A percentile compares a stretch with the other conserved stretches of the same genome.
Evolutionary conservation across 1,139 yeast genomes (phyloP).

Genomic region (Pichia sp.): DNA sequence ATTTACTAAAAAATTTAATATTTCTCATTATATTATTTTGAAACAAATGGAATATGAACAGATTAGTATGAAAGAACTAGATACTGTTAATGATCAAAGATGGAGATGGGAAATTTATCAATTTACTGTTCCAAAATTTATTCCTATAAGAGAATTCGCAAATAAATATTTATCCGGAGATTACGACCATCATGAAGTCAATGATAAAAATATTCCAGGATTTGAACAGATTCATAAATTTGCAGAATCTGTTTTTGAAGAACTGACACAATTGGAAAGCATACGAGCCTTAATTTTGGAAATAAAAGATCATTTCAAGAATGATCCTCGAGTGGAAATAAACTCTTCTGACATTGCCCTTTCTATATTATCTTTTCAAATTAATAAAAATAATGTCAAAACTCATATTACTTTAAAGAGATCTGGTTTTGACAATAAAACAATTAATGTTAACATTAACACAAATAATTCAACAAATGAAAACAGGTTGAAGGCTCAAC

Average conservation of each 20-base stretch:
- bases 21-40: conserved; percentile 39
- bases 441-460: not conserved
- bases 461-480: not conserved
- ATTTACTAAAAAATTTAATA: conserved; percentile 25
- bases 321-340: not conserved
- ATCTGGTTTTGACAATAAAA: too few relatives aligned
- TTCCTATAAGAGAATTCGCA: conserved; percentile 26
- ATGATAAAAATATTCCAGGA: not conserved
- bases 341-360: not conserved
- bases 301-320: not conserved
- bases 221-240: conserved; percentile 19
- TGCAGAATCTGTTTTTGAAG: conserved; percentile 21
- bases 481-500: not conserved
- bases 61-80: conserved; percentile 16
- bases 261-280: conserved; percentile 20
- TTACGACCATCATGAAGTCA: too few relatives aligned
- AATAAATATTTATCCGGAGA: conserved; percentile 5
- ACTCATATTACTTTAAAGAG: too few relatives aligned
- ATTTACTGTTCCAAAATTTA: conserved; percentile 38
- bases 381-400: too few relatives aligned
- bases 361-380: not conserved
- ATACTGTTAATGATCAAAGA: conserved; percentile 9
- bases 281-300: conserved; percentile 11
- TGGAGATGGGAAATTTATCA: conserved; percentile 34
- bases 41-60: conserved; percentile 22